Conservation (phyloP, 805 yeast genomes). For the Candida maltosa region DNA sequence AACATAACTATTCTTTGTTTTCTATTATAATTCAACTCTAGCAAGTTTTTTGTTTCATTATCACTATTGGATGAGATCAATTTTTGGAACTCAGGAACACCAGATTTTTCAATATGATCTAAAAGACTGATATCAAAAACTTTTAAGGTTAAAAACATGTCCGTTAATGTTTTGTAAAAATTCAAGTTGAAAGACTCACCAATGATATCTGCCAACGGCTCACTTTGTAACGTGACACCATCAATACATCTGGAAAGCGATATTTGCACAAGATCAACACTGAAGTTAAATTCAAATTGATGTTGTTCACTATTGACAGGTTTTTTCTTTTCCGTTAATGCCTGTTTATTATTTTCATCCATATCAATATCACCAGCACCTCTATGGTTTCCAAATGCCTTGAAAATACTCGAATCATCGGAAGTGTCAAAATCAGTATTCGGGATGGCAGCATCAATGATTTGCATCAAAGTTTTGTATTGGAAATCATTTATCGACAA, state of each 20-base stretch:
- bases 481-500: conserved; percentile 84
- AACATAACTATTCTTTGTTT: conserved; percentile 57
- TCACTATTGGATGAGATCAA: conserved; percentile 63
- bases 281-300: conserved; percentile 67
- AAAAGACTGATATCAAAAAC: conserved; percentile 67
- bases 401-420: conserved; percentile 31
- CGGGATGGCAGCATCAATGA: conserved; percentile 71
- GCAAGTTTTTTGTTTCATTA: conserved; percentile 37
- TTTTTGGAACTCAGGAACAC: conserved; percentile 61
- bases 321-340: not conserved
- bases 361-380: conserved; percentile 5
- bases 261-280: conserved; percentile 59
- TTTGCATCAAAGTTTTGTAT: conserved; percentile 80
- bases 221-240: conserved; percentile 56
- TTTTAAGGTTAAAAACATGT: conserved; percentile 62
- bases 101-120: conserved; percentile 67
- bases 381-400: conserved; percentile 24
- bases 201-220: conserved; percentile 66
- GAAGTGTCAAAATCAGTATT: conserved; percentile 27
- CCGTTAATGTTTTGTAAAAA: conserved; percentile 57
- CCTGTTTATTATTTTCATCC: conserved; percentile 16
- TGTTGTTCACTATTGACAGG: conserved; percentile 44
- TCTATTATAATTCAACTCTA: conserved; percentile 57
- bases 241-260: conserved; percentile 67
- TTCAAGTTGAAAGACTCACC: conserved; percentile 62